phyloP scores from a whole-genome alignment of 1,284 basidiomycete species.

The Stereum hirsutum region DNA sequence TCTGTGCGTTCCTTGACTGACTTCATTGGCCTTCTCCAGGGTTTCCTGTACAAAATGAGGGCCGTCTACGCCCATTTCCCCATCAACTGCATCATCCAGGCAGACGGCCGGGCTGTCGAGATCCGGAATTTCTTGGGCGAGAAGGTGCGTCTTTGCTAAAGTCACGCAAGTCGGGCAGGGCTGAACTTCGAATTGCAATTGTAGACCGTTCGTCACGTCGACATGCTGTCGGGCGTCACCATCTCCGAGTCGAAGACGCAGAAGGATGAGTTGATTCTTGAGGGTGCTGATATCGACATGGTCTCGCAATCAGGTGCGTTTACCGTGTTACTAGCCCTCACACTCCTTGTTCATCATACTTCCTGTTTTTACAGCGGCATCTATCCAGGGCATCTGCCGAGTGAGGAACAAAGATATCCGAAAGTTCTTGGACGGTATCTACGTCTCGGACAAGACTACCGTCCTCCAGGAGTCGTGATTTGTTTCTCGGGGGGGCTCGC shows the following conservation, averaged over 20 bases:
- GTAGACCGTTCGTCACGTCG: constrained; percentile 85
- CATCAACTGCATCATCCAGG: constrained; percentile 97
- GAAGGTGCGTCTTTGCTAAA: constrained; percentile 49
- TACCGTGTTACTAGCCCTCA: too few relatives aligned
- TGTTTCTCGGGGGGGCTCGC: constrained; percentile 9
- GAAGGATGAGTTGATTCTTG: constrained; percentile 93
- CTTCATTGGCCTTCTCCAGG: constrained; percentile 34
- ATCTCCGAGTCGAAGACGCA: constrained; percentile 88
- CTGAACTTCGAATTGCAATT: constrained; percentile 1
- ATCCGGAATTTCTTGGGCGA: constrained; percentile 99
- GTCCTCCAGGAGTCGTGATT: constrained; percentile 30
- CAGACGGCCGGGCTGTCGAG: constrained; percentile 72
- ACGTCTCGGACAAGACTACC: constrained; percentile 81
- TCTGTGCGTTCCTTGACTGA: not conserved
- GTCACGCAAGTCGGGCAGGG: not conserved
- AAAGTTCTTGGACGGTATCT: constrained; percentile 90
- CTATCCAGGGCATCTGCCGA: constrained; percentile 89
- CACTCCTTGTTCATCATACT: too few relatives aligned
- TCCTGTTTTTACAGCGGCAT: constrained; percentile 70
- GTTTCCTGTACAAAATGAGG: constrained; percentile 99
- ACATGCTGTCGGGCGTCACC: constrained; percentile 87
- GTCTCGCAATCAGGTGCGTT: constrained; percentile 85
- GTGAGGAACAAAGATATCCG: constrained; percentile 99
- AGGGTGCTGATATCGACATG: constrained; percentile 92
- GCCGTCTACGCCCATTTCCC: constrained; percentile 99